Base-by-base conservation (phyloP, 768 basidiomycete species). In the Boletus tylopilopsis region DNA sequence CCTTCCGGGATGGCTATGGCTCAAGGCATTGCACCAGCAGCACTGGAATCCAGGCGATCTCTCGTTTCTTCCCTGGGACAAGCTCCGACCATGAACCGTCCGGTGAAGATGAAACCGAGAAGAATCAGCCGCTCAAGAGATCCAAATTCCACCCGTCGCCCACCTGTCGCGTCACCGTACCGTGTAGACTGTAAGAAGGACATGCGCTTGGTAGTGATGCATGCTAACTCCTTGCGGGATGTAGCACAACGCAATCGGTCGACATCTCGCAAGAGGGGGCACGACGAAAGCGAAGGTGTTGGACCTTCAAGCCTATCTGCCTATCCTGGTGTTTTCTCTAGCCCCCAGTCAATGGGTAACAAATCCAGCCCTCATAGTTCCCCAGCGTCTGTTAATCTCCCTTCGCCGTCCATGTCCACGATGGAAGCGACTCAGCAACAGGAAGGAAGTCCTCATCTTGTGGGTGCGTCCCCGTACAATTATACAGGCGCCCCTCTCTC, bases 351-450 rank as follows among this genome's bases (percentile, higher is more conserved):
- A 22, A 62, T 70, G 15, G 68, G 68, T 22, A 64, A 74, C 12
- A 76, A 66, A 35, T 69, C 77, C 10, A 88, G 85, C 61, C 75
- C 82, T 8, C 86, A 87, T 57, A 85, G 87, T 62, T 90, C 87
- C 13, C 87, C 87, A 2, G 80, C 80, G 3, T 90, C 87, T 12
- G 79, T 74, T 13, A 83, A 84, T 64, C 68, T 85, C 23, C 85
- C 87, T 4, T 90, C 87, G 4, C 87, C 87, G 15, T 70, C 81
- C 6, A 80, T 78, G 63, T 71, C 81, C 21, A 71, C 70, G 12
- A 59, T 74, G 34, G 81, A 81, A 47, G 67, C 74, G 22, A 64
- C 73, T 2, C 68, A 70, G 21, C 64, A 64, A 16, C 71, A 73
- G 50, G 82, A 87, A 53, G 70, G 75, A 12, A 81, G 79, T 58